phyloP scores from a whole-genome alignment of 257 asterid genomes.

The Forsythia suspensa region DNA sequence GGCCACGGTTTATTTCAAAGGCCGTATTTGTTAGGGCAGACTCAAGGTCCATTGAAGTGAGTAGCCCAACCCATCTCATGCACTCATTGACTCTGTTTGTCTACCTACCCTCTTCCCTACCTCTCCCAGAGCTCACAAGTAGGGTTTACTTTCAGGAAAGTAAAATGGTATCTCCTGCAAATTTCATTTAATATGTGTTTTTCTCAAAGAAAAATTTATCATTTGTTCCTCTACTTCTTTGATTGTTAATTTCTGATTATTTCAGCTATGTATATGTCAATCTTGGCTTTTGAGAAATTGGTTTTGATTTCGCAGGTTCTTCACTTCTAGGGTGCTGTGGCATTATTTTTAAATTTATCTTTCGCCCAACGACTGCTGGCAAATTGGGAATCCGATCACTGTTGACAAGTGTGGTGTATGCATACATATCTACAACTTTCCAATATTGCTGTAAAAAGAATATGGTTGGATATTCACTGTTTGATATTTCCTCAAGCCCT shows the following conservation, averaged over 20 bases:
- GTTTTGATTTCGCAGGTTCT: not conserved
- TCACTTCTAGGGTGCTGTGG: not conserved
- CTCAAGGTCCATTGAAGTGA: not conserved
- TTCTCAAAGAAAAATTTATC: not conserved
- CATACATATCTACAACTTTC: not conserved
- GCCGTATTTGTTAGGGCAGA: not conserved
- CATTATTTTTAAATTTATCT: not conserved
- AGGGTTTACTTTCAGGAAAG: not conserved
- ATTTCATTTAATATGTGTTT: not conserved
- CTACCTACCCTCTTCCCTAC: not conserved
- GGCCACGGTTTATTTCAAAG: no score
- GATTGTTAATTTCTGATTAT: not conserved
- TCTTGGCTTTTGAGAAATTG: not conserved
- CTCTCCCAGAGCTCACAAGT: not conserved
- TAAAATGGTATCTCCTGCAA: not conserved
- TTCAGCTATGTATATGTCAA: not conserved
- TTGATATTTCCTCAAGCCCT: constrained; percentile 47
- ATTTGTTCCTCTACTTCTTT: not conserved
- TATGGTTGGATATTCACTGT: constrained; percentile 58
- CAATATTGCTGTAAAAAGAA: constrained; percentile 8
- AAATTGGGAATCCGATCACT: constrained; percentile 2
- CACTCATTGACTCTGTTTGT: not conserved
- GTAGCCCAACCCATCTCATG: not conserved
- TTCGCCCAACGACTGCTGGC: not conserved
- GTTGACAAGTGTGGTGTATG: constrained; percentile 6